These are phyloP conservation scores for Rutstroemia sp. DNA, from an alignment of 2,329 filamentous ascomycete species.

Conservation along the genomic window DNA sequence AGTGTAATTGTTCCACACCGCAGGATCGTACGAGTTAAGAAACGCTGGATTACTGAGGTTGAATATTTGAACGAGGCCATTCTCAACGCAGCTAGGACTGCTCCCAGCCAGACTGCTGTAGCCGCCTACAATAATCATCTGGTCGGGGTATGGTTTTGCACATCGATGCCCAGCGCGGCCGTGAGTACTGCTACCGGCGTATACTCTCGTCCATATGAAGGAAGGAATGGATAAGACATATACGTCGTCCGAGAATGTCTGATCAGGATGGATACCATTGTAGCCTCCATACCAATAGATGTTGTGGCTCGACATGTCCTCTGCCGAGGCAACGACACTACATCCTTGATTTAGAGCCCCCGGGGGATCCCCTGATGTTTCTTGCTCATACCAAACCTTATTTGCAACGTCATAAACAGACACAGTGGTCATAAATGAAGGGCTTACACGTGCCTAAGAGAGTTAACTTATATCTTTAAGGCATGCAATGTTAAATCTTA, in stretches of 20 bases:
- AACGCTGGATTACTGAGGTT: slow-evolving; percentile 65
- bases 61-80: slow-evolving; percentile 56
- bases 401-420: slow-evolving; percentile 69
- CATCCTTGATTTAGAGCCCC: slow-evolving; percentile 64
- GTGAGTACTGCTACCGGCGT: slow-evolving; percentile 41
- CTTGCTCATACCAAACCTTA: slow-evolving; percentile 65
- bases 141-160: slow-evolving; percentile 60
- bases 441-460: slow-evolving; percentile 52
- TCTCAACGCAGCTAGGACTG: slow-evolving; percentile 37
- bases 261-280: slow-evolving; percentile 38
- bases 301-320: slow-evolving; percentile 68
- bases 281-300: slow-evolving; percentile 76
- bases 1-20: slow-evolving; percentile 54
- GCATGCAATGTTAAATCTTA: slow-evolving; percentile 19
- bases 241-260: slow-evolving; percentile 59
- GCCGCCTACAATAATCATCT: slow-evolving; percentile 64
- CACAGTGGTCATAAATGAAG: slow-evolving; percentile 61
- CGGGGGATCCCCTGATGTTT: slow-evolving; percentile 55
- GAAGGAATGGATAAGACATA: slow-evolving; percentile 67
- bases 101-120: slow-evolving; percentile 38
- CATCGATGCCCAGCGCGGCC: slow-evolving; percentile 62
- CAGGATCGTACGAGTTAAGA: slow-evolving; percentile 62
- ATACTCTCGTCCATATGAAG: slow-evolving; percentile 65
- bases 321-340: slow-evolving; percentile 59
- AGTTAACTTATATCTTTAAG: slow-evolving; percentile 19